Percentiles rank a stretch among this genome's conserved stretches.
These are phyloP conservation scores for Vitis hybrid DNA, from an alignment of 177 flowering plant species.

Conservation along the genomic window DNA sequence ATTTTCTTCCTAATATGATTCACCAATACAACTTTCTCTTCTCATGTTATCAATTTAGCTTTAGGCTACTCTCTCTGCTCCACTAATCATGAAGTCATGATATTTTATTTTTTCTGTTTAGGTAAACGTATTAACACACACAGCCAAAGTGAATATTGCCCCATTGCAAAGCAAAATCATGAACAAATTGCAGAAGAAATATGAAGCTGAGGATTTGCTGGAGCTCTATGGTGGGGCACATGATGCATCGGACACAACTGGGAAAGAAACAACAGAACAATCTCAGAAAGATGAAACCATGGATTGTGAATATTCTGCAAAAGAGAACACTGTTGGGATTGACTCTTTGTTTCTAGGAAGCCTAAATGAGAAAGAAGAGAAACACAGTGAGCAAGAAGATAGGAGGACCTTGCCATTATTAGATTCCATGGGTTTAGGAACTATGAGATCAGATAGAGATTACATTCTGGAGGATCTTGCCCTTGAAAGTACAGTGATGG, in stretches of 20 bases:
- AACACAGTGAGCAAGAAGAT: conserved; percentile 1
- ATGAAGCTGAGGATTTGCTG: conserved; percentile 35
- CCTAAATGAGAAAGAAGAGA: conserved; percentile 4
- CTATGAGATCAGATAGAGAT: no score
- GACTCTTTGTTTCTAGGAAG: conserved; percentile 7
- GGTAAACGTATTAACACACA: conserved; percentile 83
- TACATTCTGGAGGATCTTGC: no score
- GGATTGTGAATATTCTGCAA: conserved; percentile 11
- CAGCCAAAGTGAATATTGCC: conserved; percentile 47
- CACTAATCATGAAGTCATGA: neutral
- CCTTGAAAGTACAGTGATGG: no score
- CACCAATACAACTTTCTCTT: no score
- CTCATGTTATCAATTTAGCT: no score
- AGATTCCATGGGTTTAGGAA: no score
- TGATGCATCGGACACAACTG: conserved; percentile 4
- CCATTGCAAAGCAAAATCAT: conserved; percentile 39
- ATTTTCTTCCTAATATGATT: no score
- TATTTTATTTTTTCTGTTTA: conserved; percentile 21
- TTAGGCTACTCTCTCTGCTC: neutral
- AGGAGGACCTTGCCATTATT: no score
- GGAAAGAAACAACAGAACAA: conserved; percentile 7
- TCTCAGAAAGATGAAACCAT: conserved; percentile 8
- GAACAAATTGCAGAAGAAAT: conserved; percentile 29
- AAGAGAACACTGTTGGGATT: conserved; percentile 8
- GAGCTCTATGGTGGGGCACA: conserved; percentile 18